Evolutionary conservation across 192 early-diverging fungal species (phyloP).

Genomic region (Umbelopsis isabellina): DNA sequence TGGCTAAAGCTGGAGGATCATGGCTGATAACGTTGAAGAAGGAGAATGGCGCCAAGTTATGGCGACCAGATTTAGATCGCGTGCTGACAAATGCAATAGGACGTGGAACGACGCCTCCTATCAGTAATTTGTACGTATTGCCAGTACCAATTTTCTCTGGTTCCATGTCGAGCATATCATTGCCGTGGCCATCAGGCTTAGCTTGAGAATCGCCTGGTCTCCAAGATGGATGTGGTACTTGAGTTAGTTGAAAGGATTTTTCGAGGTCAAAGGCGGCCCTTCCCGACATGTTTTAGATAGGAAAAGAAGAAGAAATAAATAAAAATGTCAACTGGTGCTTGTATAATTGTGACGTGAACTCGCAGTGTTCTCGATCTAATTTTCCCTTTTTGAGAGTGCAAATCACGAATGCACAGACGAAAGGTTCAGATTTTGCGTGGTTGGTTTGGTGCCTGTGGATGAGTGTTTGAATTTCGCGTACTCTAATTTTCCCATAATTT

Average conservation of each 20-base stretch:
- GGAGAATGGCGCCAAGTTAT: slow-evolving; percentile 51
- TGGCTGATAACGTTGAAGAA: slow-evolving; percentile 53
- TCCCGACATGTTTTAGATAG: not conserved
- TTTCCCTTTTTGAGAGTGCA: not conserved
- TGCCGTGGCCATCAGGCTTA: not conserved
- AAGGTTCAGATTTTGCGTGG: not conserved
- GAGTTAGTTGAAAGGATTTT: slow-evolving; percentile 6
- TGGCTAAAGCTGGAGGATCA: slow-evolving; percentile 50
- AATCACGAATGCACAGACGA: not conserved
- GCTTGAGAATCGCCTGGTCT: not conserved
- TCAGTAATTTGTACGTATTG: slow-evolving; percentile 50
- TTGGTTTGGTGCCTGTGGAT: not conserved
- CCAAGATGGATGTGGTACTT: slow-evolving; percentile 14
- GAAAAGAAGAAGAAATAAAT: not conserved
- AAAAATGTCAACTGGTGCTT: not conserved
- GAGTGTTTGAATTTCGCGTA: slow-evolving; percentile 9
- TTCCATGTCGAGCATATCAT: slow-evolving; percentile 34
- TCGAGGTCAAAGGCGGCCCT: slow-evolving; percentile 16
- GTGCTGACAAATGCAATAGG: slow-evolving; percentile 56
- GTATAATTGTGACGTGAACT: not conserved
- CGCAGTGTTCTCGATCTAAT: not conserved
- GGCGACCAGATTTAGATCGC: slow-evolving; percentile 20
- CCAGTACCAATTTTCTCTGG: slow-evolving; percentile 22
- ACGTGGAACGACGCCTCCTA: slow-evolving; percentile 51
- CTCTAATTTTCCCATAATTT: slow-evolving; percentile 4